Conservation (phyloP, 305 asterid genomes). For the Solanum aculeatissimum region DNA sequence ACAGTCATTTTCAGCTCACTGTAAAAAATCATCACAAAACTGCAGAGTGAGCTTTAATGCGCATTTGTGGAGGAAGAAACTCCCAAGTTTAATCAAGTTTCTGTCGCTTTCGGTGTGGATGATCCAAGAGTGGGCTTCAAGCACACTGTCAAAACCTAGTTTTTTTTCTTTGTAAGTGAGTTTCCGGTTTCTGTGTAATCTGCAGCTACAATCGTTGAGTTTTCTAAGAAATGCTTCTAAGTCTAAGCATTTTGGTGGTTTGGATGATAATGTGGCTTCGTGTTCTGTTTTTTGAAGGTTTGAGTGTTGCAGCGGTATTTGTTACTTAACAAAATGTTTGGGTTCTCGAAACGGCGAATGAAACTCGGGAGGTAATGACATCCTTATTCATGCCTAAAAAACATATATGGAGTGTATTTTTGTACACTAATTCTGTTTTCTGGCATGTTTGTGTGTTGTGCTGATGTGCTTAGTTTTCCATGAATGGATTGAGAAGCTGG, state of each 20-base stretch:
- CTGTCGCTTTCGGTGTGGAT: constrained; percentile 2
- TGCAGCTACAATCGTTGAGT: not conserved
- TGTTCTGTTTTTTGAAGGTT: constrained; percentile 15
- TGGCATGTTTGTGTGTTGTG: not conserved
- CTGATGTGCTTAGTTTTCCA: not conserved
- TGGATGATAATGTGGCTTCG: constrained; percentile 5
- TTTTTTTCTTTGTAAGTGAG: not conserved
- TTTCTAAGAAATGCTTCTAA: not conserved
- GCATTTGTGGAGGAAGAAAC: not conserved
- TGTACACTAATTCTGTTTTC: not conserved
- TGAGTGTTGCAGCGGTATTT: constrained; percentile 4
- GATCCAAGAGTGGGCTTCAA: not conserved
- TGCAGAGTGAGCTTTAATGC: not conserved
- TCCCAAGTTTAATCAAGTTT: constrained; percentile 10
- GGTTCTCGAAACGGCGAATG: constrained; percentile 80
- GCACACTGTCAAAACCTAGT: constrained; percentile 11
- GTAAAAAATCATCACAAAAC: not conserved
- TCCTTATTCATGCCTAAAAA: not conserved
- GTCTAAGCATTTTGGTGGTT: not conserved
- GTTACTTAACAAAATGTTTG: constrained; percentile 53
- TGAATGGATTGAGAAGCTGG: not conserved
- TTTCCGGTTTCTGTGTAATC: not conserved
- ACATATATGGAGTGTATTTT: not conserved
- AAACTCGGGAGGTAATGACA: constrained; percentile 72
- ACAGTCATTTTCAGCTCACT: not conserved